Evolutionary conservation across 352 stramenopile genomes (phyloP).

Genomic region (Globisporangium middletonii): DNA sequence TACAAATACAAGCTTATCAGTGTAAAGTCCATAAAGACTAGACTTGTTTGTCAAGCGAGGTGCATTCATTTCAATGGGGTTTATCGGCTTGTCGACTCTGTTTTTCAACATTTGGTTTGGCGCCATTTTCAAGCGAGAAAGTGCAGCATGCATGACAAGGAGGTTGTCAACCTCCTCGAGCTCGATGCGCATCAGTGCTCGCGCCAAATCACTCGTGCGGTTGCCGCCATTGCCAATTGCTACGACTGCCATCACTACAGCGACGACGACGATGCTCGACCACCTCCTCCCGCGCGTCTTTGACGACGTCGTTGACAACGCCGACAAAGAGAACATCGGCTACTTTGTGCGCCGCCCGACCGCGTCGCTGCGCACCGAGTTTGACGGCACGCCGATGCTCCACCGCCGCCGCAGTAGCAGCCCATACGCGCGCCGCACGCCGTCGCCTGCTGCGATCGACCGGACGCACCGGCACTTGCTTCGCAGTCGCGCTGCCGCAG

Average conservation of each 20-base stretch:
- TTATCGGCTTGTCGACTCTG: not conserved
- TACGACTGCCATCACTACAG: not conserved
- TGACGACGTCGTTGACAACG: slow-evolving; percentile 34
- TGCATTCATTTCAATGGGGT: no score
- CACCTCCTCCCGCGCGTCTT: slow-evolving; percentile 35
- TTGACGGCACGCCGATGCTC: slow-evolving; percentile 8
- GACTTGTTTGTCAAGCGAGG: no score
- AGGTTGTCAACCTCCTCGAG: not conserved
- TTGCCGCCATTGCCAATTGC: not conserved
- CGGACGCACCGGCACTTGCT: not conserved
- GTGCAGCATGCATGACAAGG: not conserved
- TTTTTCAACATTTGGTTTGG: not conserved
- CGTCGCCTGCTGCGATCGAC: slow-evolving; percentile 3
- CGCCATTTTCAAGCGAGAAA: slow-evolving; percentile 1
- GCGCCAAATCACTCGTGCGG: not conserved
- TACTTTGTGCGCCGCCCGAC: slow-evolving; percentile 37
- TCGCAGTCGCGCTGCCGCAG: slow-evolving; percentile 4
- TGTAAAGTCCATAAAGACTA: no score
- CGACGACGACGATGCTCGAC: slow-evolving; percentile 23
- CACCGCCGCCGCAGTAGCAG: slow-evolving; percentile 4
- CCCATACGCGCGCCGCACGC: not conserved
- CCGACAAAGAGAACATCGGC: slow-evolving; percentile 69
- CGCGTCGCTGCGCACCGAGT: slow-evolving; percentile 8
- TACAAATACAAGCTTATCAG: no score
- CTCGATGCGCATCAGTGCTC: not conserved